These are phyloP conservation scores for Podospora pseudocomata DNA, from an alignment of 495 filamentous ascomycete species.

Conservation along the genomic window DNA sequence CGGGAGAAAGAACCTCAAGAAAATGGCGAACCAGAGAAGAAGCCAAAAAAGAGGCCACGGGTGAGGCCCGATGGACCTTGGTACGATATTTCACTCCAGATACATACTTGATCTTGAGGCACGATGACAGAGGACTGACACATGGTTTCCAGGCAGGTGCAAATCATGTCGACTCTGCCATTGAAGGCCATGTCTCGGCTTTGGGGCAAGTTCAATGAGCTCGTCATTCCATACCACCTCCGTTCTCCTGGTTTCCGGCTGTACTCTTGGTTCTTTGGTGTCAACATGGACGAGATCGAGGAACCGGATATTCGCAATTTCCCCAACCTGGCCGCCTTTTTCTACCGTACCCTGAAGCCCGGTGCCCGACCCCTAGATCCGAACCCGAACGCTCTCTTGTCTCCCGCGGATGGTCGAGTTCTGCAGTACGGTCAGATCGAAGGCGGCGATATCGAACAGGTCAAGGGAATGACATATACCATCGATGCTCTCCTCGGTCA, in stretches of 20 bases:
- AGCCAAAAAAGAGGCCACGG: slow-evolving; percentile 61
- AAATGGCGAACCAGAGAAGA: slow-evolving; percentile 34
- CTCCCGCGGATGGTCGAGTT: slow-evolving; percentile 84
- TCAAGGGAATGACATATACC: slow-evolving; percentile 97
- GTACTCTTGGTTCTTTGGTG: slow-evolving; percentile 89
- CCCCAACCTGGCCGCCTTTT: slow-evolving; percentile 92
- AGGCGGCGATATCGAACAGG: slow-evolving; percentile 93
- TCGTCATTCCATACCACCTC: slow-evolving; percentile 84
- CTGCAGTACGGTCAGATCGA: slow-evolving; percentile 91
- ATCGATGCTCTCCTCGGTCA: slow-evolving; percentile 86
- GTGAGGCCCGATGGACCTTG: slow-evolving; percentile 86
- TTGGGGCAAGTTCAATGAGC: slow-evolving; percentile 95
- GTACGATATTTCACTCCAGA: slow-evolving; percentile 39
- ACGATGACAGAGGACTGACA: slow-evolving; percentile 10
- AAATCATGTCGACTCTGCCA: slow-evolving; percentile 92
- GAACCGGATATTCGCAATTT: slow-evolving; percentile 85
- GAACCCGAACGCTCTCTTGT: slow-evolving; percentile 70
- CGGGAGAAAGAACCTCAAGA: slow-evolving; percentile 55
- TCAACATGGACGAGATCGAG: slow-evolving; percentile 82
- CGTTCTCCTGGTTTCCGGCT: slow-evolving; percentile 92
- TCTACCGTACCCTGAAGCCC: slow-evolving; percentile 90
- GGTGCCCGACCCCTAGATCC: slow-evolving; percentile 84
- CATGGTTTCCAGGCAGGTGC: slow-evolving; percentile 65
- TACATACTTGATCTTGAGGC: background rate
- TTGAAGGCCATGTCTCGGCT: slow-evolving; percentile 88